These are phyloP conservation scores for Diaporthe sp. DNA, from an alignment of 2,329 filamentous ascomycete species.

Conservation along the genomic window DNA sequence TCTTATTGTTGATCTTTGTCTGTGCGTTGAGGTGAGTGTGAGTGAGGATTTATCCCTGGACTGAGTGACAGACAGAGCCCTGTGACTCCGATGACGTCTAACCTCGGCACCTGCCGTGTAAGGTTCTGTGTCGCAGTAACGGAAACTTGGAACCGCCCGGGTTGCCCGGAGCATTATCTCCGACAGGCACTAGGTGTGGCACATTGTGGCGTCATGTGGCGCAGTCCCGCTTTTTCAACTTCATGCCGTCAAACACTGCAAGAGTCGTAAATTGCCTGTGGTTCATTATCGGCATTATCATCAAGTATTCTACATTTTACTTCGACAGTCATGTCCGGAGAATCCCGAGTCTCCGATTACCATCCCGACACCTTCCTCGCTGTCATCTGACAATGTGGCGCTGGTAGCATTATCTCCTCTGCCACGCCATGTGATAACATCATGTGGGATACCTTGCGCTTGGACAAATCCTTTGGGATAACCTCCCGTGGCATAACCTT, in stretches of 20 bases:
- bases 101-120: constrained; percentile 2
- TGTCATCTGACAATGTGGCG: neutral
- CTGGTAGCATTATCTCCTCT: too few species aligned
- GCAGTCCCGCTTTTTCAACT: neutral
- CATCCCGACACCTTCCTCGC: neutral
- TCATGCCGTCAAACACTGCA: neutral
- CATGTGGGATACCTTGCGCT: too few species aligned
- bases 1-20: neutral
- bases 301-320: neutral
- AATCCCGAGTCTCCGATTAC: neutral
- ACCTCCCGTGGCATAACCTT: too few species aligned
- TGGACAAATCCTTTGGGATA: too few species aligned
- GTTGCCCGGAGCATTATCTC: neutral
- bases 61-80: neutral
- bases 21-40: neutral
- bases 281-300: neutral
- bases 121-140: neutral
- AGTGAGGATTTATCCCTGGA: neutral
- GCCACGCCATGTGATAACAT: neutral
- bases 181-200: neutral
- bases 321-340: neutral
- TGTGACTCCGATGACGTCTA: constrained; percentile 18
- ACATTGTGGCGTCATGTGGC: constrained; percentile 16
- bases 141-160: neutral
- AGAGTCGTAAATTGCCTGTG: neutral